Evolutionary conservation across 306 rosid species (phyloP), one percentile per base, ranked within the genome.

Genomic region (Phaseolus lunatus): DNA sequence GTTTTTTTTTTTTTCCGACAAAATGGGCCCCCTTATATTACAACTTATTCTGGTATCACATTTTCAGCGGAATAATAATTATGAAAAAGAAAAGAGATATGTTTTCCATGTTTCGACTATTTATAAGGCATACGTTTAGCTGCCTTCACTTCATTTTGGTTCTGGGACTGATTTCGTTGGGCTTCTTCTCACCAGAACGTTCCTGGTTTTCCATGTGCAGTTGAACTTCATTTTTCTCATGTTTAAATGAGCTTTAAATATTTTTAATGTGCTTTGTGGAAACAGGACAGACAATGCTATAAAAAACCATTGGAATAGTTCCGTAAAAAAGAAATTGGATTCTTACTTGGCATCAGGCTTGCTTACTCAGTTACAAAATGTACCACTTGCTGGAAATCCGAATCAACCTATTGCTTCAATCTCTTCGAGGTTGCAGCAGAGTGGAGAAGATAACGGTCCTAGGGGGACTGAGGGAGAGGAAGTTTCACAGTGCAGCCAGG

Each of bases 271-370:
- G 78, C 77, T 80, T 79, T 75, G 71, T 87, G 83, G 82, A 44
- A 82, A 95, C 99, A 96, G 99, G 94, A 89, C 99, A 77, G 99
- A 96, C 92, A 96, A 96, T 85, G 84, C 99, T 63, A 96, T 96
- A 86, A 96, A 96, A 89, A 96, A 96, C 71, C 99, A 96, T 79
- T 96, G 99, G 99, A 93, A 96, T 83, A 96, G 99, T 86, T 96
- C 99, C 78, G 99, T 96, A 13, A 96, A 91, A 78, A 96, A 96
- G 86, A 96, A 96, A 87, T 82, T 96, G 90, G 99, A 96, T 84
- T 93, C 98, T 63, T 96, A 96, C 89, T 86, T 92, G 86, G 91
- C 96, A 12, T 91, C 99, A 0, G 99, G 99, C 80, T 83, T 96
- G 80, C 94, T 96, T 31, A 48, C 84, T 70, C 94, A 85, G 88